Conservation (phyloP, 306 rosid genomes). For the Vigna radiata region DNA sequence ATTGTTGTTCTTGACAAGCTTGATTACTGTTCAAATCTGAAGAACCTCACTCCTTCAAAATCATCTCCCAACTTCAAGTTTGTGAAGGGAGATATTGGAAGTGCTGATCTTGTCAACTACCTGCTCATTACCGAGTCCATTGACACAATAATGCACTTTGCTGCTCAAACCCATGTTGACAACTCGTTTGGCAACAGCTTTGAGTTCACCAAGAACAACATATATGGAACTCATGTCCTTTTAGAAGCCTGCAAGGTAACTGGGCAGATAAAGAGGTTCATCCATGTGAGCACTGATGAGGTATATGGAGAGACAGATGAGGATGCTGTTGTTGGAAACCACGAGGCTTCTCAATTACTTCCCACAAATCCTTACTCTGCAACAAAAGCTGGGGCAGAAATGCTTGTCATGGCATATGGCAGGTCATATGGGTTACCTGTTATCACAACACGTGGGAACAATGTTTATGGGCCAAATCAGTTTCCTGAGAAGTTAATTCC, state of each 20-base stretch:
- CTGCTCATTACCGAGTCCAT: slow-evolving; percentile 83
- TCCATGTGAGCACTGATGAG: slow-evolving; percentile 95
- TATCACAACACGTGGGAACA: slow-evolving; percentile 91
- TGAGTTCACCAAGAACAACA: slow-evolving; percentile 95
- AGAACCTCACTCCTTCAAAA: slow-evolving; percentile 79
- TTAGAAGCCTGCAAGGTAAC: slow-evolving; percentile 94
- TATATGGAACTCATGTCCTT: slow-evolving; percentile 90
- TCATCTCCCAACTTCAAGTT: slow-evolving; percentile 86
- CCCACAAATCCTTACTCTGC: slow-evolving; percentile 96
- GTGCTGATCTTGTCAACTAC: slow-evolving; percentile 94
- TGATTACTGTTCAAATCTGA: slow-evolving; percentile 88
- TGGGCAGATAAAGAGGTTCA: slow-evolving; percentile 89
- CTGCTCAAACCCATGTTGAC: slow-evolving; percentile 96
- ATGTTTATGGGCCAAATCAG: slow-evolving; percentile 91
- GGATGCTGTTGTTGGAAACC: slow-evolving; percentile 92
- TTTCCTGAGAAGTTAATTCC: slow-evolving; percentile 92
- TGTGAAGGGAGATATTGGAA: slow-evolving; percentile 91
- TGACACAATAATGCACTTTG: slow-evolving; percentile 94
- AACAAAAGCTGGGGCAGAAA: slow-evolving; percentile 94
- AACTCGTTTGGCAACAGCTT: slow-evolving; percentile 92
- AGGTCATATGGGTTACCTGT: slow-evolving; percentile 89
- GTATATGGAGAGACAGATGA: slow-evolving; percentile 96
- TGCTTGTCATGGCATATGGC: slow-evolving; percentile 98
- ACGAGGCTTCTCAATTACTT: slow-evolving; percentile 92
- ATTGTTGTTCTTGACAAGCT: slow-evolving; percentile 95